Evolutionary conservation across 192 early-diverging fungal genomes (phyloP).

Genomic region (Coemansia sp.): DNA sequence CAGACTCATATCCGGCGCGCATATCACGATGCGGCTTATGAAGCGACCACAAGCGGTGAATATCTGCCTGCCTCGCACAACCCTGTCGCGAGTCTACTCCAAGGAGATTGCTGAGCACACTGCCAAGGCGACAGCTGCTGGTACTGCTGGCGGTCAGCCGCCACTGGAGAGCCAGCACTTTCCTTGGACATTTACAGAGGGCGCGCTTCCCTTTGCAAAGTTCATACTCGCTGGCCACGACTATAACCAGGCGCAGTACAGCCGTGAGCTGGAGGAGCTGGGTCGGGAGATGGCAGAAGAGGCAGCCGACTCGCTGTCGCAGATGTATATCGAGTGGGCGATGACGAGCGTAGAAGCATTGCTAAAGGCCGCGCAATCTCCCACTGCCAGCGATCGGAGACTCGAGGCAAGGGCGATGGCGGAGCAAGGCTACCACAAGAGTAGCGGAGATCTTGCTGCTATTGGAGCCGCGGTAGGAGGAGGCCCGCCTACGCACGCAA

Average conservation of each 20-base stretch:
- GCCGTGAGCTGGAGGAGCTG: slow-evolving; percentile 65
- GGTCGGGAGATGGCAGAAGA: slow-evolving; percentile 53
- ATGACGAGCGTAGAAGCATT: slow-evolving; percentile 21
- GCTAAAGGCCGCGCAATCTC: not conserved
- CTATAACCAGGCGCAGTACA: slow-evolving; percentile 64
- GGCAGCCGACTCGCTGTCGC: slow-evolving; percentile 44
- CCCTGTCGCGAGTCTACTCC: slow-evolving; percentile 58
- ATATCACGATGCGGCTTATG: slow-evolving; percentile 68
- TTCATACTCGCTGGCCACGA: slow-evolving; percentile 70
- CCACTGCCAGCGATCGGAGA: not conserved
- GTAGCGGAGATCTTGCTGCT: not conserved
- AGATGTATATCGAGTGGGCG: slow-evolving; percentile 41
- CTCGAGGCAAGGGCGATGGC: slow-evolving; percentile 20
- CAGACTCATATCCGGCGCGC: slow-evolving; percentile 18
- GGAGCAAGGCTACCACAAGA: slow-evolving; percentile 3
- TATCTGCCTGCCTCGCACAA: slow-evolving; percentile 72
- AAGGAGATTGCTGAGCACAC: slow-evolving; percentile 41
- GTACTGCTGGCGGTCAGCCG: slow-evolving; percentile 5
- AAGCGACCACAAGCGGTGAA: slow-evolving; percentile 70
- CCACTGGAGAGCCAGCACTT: slow-evolving; percentile 20
- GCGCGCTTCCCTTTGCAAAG: slow-evolving; percentile 71
- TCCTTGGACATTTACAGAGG: slow-evolving; percentile 70
- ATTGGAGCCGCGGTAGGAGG: not conserved
- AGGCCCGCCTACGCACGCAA: no score
- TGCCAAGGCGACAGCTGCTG: slow-evolving; percentile 9